Percentiles rank a stretch among this genome's conserved stretches.
Conservation (phyloP, 2,329 filamentous ascomycete genomes). For the Trichoderma sp. region DNA sequence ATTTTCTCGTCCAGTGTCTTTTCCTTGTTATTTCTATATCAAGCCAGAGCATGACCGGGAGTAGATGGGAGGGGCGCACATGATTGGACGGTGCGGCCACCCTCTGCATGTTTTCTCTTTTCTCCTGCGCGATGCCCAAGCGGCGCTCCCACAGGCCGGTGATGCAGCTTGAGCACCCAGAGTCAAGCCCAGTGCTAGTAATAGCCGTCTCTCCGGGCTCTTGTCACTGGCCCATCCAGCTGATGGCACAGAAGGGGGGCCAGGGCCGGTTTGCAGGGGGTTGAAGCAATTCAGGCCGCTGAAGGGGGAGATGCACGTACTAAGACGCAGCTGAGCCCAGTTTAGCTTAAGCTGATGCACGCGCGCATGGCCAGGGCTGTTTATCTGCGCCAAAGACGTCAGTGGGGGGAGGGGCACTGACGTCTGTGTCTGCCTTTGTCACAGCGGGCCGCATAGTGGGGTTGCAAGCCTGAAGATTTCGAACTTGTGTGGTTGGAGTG, state of each 20-base stretch:
- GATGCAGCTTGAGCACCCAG: background rate
- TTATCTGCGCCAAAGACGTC: conserved; percentile 9
- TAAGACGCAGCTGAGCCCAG: background rate
- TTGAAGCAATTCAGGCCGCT: background rate
- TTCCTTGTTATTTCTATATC: background rate
- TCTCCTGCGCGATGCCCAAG: background rate
- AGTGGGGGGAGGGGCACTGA: conserved; percentile 18
- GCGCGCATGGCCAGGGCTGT: background rate
- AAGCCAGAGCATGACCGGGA: background rate
- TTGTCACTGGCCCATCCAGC: background rate
- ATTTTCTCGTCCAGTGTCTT: background rate
- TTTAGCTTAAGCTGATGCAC: conserved; percentile 4
- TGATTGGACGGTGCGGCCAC: background rate
- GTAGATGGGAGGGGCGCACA: background rate
- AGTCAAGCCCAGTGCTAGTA: background rate
- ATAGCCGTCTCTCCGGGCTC: background rate
- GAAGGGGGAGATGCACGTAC: background rate
- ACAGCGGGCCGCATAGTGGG: conserved; percentile 20
- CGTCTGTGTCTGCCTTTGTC: conserved; percentile 15
- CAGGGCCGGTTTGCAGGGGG: background rate
- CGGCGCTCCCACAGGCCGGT: background rate
- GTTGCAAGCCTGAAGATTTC: conserved; percentile 15
- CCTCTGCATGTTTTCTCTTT: conserved; percentile 1
- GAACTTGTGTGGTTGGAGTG: background rate
- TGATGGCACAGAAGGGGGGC: background rate